Base-by-base conservation (phyloP, 768 basidiomycete species). In the Trametes punicea region DNA sequence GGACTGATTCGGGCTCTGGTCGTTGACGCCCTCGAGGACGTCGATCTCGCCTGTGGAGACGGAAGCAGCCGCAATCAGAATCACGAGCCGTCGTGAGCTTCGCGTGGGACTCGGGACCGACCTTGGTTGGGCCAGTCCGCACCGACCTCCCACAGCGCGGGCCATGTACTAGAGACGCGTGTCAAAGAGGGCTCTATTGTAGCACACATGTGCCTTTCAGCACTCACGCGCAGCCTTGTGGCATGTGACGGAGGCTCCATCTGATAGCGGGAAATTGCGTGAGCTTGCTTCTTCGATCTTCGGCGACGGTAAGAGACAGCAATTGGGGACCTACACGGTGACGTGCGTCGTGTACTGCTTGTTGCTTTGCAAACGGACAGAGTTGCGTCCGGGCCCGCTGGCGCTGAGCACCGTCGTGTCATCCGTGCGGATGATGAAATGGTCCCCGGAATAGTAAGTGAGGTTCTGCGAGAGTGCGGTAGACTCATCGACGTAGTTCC, bases 351-450 rank as follows among this genome's bases (percentile, higher is more conserved):
- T 74, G 57, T 79, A 85, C 31, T 73, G 67, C 50, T 80, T 79
- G 59, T 80, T 79, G 15, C 81, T 81, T 53, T 68, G 69, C 42
- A 87, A 65, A 33, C 84, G 74, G 54, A 85, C 79, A 30, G 81
- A 83, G 64, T 83, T 77, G 31, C 85, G 72, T 4, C 85, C 84
- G 25, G 80, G 71, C 0, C 80, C 83, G 50, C 69, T 71, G 2
- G 81, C 30, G 57, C 64, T 69, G 18, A 87, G 71, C 8, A 62
- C 65, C 1, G 77, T 82, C 29, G 71, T 81, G 57, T 65, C 67
- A 65, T 87, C 85, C 6, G 80, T 77, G 27, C 84, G 79, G 46
- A 86, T 67, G 55, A 84, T 71, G 65, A 85, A 81, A 46, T 73
- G 73, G 63, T 80, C 72, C 15, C 74, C 76, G 15, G 74, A 75